Percentiles rank a stretch among this genome's conserved stretches.
Conservation (phyloP, 768 basidiomycete genomes). For the Calocera cornea region DNA sequence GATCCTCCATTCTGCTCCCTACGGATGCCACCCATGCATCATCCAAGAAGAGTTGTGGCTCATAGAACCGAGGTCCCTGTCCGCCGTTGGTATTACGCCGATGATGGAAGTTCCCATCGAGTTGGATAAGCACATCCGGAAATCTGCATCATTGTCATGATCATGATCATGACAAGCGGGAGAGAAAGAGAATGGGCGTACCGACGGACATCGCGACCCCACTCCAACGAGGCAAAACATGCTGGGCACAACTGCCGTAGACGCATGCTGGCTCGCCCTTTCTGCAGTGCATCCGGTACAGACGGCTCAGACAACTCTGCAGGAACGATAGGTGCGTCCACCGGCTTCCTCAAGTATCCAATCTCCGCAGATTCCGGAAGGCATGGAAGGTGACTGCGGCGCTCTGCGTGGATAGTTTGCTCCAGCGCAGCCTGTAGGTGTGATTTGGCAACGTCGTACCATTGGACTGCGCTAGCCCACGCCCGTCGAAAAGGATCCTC, state of each 20-base stretch:
- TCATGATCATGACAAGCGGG: background rate
- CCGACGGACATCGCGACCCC: background rate
- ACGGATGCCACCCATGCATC: background rate
- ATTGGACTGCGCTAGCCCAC: background rate
- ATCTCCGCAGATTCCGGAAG: background rate
- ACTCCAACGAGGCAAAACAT: conserved; percentile 2
- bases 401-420: background rate
- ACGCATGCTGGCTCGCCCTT: background rate
- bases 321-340: background rate
- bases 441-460: background rate
- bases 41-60: background rate
- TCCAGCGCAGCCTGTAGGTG: background rate
- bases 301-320: background rate
- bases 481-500: background rate
- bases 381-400: background rate
- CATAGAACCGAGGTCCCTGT: background rate
- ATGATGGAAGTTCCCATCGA: conserved; percentile 8
- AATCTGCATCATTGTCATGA: conserved; percentile 4
- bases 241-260: background rate
- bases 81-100: background rate
- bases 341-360: background rate
- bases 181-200: background rate
- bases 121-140: background rate
- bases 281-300: background rate
- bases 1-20: background rate